Percentiles rank a stretch among this genome's conserved stretches.
Conservation (phyloP, 352 stramenopile species). For the Peronospora destructor region DNA sequence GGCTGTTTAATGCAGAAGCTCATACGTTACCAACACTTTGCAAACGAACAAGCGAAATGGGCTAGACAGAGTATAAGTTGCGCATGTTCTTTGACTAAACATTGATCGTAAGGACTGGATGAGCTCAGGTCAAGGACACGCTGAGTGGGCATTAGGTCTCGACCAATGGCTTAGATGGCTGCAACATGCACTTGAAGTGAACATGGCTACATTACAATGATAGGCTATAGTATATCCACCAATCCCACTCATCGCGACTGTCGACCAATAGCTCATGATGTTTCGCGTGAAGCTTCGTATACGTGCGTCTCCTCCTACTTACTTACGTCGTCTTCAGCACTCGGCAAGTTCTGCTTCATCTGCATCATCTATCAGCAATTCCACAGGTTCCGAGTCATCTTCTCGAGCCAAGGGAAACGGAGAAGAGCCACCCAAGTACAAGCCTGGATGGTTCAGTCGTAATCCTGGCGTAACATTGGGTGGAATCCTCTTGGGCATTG, state of each 20-base stretch:
- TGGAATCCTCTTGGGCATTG: constrained; percentile 59
- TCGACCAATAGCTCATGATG: constrained; percentile 14
- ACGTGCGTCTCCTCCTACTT: constrained; percentile 5
- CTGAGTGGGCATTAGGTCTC: too few species aligned
- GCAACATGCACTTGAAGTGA: too few species aligned
- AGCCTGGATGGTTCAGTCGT: constrained; percentile 80
- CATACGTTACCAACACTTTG: too few species aligned
- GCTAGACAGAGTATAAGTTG: too few species aligned
- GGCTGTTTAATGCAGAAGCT: too few species aligned
- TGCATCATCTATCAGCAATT: constrained; percentile 2
- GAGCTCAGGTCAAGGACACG: too few species aligned
- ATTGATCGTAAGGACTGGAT: too few species aligned
- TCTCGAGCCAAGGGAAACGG: constrained; percentile 6
- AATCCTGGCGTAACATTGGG: constrained; percentile 74
- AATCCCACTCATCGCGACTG: background rate
- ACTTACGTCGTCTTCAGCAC: constrained; percentile 16
- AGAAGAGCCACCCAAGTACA: constrained; percentile 67
- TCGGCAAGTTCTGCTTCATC: constrained; percentile 4
- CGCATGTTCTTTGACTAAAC: too few species aligned
- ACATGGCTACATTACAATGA: background rate
- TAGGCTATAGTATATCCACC: constrained; percentile 2
- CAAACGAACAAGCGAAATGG: too few species aligned
- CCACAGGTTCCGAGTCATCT: background rate
- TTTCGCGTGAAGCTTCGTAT: constrained; percentile 17
- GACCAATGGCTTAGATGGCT: too few species aligned